Evolutionary conservation across 208 protist genomes (phyloP), one percentile per base, ranked within the genome.

Genomic region (Trypanosoma lewisi): DNA sequence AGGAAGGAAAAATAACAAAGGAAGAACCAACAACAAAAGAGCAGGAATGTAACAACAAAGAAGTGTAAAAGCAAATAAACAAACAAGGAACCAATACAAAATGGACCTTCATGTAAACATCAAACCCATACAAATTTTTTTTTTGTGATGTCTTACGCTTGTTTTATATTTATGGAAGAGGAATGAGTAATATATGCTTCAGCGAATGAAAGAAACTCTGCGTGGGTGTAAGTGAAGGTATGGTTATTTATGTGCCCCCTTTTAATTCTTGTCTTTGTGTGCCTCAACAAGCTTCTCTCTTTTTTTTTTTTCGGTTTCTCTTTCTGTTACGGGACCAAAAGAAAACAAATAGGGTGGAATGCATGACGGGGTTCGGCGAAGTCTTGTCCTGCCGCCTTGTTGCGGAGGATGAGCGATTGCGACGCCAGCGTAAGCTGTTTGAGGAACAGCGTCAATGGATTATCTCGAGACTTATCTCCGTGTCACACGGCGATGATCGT

Each of bases 271-370:
- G 42, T 67, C 11, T 70, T 49, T 56, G 17, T 52, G 8, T 17
- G 12, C 39, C 39, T 5, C 2, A 9, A 9, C 11, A 19, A 51
- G 45, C 14, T 61, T 65, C 41, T 17, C 21, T 62, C 16, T 58
- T 52, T 49, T 53, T 52, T 60, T 60, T 70, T 69, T 39, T 58
- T 69, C 42, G 51, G 48, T 27, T 56, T 74, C 41, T 69, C 47
- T 47, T 36, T 63, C 17, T 54, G 3, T 19, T 69, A 17, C 28
- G 11, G 27, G 19, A 39, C 25, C 2, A 36, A 30, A 25, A 2
- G 21, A 21, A 34, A 19, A 30, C 16, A 33, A 36, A 17, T 55
- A 41, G 30, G n/a, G 28, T 19, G 12, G 39, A 9, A 44, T 17
- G 19, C 4, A 55, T 56, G 53, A 33, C 34, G 21, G 48, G 16